Evolutionary conservation across 306 rosid species (phyloP).

Genomic region (Lathyrus oleraceus): DNA sequence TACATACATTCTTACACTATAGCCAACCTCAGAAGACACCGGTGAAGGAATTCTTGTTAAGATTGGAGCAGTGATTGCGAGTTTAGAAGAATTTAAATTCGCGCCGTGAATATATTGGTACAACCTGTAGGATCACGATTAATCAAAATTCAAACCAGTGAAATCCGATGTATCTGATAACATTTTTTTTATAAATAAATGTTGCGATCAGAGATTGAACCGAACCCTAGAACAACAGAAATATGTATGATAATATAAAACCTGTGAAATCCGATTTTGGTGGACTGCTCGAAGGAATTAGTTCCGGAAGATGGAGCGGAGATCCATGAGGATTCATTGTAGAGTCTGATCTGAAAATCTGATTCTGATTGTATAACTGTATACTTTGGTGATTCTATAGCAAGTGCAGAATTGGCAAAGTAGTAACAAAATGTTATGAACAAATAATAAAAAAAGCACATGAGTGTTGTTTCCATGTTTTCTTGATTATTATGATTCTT

Average conservation of each 20-base stretch:
- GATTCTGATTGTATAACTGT: constrained; percentile 51
- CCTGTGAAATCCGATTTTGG: constrained; percentile 78
- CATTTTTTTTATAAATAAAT: neutral
- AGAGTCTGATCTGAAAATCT: constrained; percentile 73
- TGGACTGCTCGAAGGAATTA: constrained; percentile 59
- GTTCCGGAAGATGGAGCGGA: constrained; percentile 51
- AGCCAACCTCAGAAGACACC: constrained; percentile 37
- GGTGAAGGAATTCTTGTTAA: constrained; percentile 52
- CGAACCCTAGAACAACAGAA: neutral
- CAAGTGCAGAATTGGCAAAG: constrained; percentile 27
- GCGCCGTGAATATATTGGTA: constrained; percentile 70
- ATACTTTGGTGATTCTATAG: constrained; percentile 63
- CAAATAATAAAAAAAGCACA: constrained; percentile 17
- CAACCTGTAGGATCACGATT: constrained; percentile 50
- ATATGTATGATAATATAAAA: constrained; percentile 1
- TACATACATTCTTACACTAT: constrained; percentile 49
- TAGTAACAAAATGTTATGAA: constrained; percentile 29
- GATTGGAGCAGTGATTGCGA: constrained; percentile 62
- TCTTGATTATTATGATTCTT: neutral
- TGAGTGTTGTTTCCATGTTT: constrained; percentile 35
- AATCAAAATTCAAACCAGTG: neutral
- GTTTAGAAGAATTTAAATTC: constrained; percentile 48
- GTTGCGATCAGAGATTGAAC: no score
- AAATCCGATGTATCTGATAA: neutral
- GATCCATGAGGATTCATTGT: constrained; percentile 66